Conservation (phyloP, 352 stramenopile genomes). For the Globisporangium parvum region DNA sequence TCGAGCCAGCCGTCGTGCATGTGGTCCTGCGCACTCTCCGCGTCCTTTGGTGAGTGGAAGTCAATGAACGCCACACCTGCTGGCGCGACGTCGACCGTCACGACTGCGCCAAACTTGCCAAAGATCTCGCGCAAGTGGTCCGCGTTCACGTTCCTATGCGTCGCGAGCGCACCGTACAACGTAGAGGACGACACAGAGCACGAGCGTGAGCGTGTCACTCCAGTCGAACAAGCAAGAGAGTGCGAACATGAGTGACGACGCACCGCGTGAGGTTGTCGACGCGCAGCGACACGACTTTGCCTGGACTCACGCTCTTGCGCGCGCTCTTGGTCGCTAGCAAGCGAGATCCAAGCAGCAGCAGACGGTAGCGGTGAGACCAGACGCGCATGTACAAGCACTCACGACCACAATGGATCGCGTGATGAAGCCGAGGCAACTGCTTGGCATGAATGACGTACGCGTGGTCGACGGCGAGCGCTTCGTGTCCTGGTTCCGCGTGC, state of each 20-base stretch:
- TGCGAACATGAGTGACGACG: background rate
- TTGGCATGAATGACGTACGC: background rate
- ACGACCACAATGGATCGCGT: background rate
- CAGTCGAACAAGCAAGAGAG: too few relatives aligned
- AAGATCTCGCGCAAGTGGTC: slow-evolving; percentile 85
- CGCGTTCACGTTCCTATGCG: slow-evolving; percentile 58
- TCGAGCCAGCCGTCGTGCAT: slow-evolving; percentile 86
- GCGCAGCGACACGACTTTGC: slow-evolving; percentile 36
- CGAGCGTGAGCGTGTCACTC: background rate
- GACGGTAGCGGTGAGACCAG: background rate
- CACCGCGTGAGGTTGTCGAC: slow-evolving; percentile 79
- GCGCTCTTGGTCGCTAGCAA: slow-evolving; percentile 7
- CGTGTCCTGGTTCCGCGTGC: background rate
- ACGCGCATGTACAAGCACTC: background rate
- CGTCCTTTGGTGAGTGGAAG: slow-evolving; percentile 46
- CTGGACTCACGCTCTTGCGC: slow-evolving; percentile 8
- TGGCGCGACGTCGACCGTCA: slow-evolving; percentile 43
- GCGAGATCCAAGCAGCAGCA: background rate
- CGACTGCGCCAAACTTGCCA: slow-evolving; percentile 74
- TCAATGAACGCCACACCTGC: slow-evolving; percentile 44
- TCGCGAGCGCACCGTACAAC: background rate
- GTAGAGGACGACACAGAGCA: background rate
- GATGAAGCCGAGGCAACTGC: background rate
- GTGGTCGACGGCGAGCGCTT: slow-evolving; percentile 6
- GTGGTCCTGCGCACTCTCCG: slow-evolving; percentile 52